Evolutionary conservation across 768 basidiomycete genomes (phyloP).

Genomic region (Mycena pura): DNA sequence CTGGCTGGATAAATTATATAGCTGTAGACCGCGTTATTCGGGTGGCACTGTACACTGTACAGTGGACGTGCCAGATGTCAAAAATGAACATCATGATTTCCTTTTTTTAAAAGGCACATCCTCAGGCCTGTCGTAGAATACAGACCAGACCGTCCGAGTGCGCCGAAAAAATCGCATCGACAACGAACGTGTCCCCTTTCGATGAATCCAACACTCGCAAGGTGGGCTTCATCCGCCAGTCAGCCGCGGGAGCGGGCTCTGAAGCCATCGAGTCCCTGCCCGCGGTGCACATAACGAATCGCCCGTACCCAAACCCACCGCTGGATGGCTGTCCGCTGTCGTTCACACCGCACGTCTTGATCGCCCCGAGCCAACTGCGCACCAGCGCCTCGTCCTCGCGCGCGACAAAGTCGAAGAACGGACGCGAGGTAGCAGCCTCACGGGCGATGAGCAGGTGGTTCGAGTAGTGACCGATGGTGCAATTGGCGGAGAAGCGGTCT

Average conservation of each 20-base stretch:
- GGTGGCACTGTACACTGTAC: no score
- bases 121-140: slow-evolving; percentile 71
- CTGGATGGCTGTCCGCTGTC: slow-evolving; percentile 84
- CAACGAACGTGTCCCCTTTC: no score
- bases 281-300: slow-evolving; percentile 60
- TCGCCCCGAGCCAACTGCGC: slow-evolving; percentile 74
- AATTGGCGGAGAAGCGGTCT: slow-evolving; percentile 73
- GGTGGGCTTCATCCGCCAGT: no score
- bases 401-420: slow-evolving; percentile 79
- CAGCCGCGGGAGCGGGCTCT: no score
- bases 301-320: slow-evolving; percentile 84
- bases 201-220: no score
- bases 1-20: no score
- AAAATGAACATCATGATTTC: no score
- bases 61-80: no score
- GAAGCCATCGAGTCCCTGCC: slow-evolving; percentile 76
- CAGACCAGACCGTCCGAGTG: slow-evolving; percentile 87
- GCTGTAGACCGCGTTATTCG: no score
- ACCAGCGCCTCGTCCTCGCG: slow-evolving; percentile 70
- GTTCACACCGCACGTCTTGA: slow-evolving; percentile 87
- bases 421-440: slow-evolving; percentile 63
- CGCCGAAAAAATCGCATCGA: slow-evolving; percentile 85
- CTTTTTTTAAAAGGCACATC: no score
- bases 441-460: slow-evolving; percentile 73
- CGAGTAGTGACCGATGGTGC: slow-evolving; percentile 73